Conservation (phyloP, 2,329 filamentous ascomycete genomes). For the Grosmannia huntii region DNA sequence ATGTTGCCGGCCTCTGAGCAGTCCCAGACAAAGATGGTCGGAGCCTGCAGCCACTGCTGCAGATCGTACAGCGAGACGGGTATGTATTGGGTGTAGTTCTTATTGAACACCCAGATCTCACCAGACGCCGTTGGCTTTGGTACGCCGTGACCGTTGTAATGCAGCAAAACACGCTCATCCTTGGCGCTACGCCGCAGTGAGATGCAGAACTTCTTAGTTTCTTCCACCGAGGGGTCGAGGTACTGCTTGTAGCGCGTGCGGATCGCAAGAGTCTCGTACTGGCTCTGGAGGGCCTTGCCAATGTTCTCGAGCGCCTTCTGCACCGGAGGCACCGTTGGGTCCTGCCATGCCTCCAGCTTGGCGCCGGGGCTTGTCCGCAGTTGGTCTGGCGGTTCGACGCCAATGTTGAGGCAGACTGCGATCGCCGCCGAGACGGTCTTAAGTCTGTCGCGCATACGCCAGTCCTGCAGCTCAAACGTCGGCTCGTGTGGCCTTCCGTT, state of each 20-base stretch:
- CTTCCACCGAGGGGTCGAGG: constrained; percentile 89
- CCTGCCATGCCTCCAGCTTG: constrained; percentile 93
- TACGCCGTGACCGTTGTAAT: constrained; percentile 97
- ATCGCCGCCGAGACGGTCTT: constrained; percentile 95
- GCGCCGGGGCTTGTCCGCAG: constrained; percentile 90
- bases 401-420: constrained; percentile 91
- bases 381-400: constrained; percentile 93
- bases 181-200: constrained; percentile 85
- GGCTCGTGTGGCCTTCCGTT: constrained; percentile 72
- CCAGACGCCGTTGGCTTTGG: constrained; percentile 90
- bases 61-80: constrained; percentile 91
- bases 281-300: constrained; percentile 86
- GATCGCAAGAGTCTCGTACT: constrained; percentile 91
- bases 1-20: constrained; percentile 96
- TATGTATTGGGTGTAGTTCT: constrained; percentile 97
- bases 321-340: constrained; percentile 68
- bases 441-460: constrained; percentile 91
- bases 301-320: constrained; percentile 88
- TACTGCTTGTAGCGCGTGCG: constrained; percentile 97
- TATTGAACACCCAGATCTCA: constrained; percentile 99
- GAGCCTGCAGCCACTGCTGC: constrained; percentile 89
- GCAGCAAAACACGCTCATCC: constrained; percentile 90
- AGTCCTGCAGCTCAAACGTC: constrained; percentile 64
- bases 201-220: constrained; percentile 92
- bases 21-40: constrained; percentile 95